Evolutionary conservation across 352 stramenopile species (phyloP).

Genomic region (Pythium utonaiense): DNA sequence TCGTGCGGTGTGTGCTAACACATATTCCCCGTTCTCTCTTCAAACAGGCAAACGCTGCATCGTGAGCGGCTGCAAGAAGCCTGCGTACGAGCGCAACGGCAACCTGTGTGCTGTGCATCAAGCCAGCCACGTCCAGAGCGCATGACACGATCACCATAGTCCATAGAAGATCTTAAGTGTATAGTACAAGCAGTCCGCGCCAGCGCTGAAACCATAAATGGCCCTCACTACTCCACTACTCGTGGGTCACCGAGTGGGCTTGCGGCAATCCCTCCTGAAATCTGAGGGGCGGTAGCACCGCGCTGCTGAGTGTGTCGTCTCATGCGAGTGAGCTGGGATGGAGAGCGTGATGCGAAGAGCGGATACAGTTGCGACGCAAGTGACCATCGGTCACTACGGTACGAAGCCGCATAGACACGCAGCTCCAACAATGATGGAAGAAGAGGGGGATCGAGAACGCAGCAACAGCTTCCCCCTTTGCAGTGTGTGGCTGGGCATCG

Average conservation of each 20-base stretch:
- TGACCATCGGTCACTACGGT: not conserved
- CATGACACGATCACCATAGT: not conserved
- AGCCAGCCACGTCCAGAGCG: conserved; percentile 10
- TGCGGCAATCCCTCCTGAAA: not conserved
- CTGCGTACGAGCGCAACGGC: conserved; percentile 44
- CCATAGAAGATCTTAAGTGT: not conserved
- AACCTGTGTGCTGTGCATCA: conserved; percentile 42
- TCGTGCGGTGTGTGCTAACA: not conserved
- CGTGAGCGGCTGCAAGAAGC: conserved; percentile 41
- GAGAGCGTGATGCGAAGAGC: too few species aligned
- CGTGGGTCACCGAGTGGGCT: not conserved
- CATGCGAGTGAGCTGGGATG: not conserved
- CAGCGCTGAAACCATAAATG: too few species aligned
- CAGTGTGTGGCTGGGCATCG: not conserved
- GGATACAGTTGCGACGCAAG: too few species aligned
- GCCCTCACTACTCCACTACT: not conserved
- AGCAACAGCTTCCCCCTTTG: not conserved
- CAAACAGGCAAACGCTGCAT: conserved; percentile 45
- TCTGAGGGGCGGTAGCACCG: not conserved
- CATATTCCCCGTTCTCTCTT: not conserved
- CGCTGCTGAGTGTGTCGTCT: not conserved
- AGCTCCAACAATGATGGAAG: not conserved
- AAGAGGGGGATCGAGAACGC: too few species aligned
- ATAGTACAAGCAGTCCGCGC: not conserved
- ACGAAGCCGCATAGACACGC: not conserved